Percentiles rank a stretch among this genome's conserved stretches.
Evolutionary conservation across 352 stramenopile species (phyloP).

Genomic region (Phytophthora pini): DNA sequence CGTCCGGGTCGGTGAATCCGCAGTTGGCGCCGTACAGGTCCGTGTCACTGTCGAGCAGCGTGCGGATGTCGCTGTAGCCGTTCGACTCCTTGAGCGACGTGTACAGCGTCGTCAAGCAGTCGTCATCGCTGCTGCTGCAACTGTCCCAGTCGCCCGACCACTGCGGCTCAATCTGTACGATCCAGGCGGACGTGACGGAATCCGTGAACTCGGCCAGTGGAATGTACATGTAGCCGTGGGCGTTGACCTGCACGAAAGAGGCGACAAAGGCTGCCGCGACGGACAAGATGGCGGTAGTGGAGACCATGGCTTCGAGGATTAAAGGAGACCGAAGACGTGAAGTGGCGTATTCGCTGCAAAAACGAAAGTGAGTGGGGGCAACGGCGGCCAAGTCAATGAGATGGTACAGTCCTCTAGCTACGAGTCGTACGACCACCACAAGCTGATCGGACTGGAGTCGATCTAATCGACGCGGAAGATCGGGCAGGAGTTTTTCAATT

Average conservation of each 20-base stretch:
- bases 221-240: conserved; percentile 42
- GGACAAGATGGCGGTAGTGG: conserved; percentile 23
- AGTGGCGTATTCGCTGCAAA: conserved; percentile 14
- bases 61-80: conserved; percentile 27
- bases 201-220: conserved; percentile 38
- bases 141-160: conserved; percentile 34
- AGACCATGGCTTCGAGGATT: conserved; percentile 24
- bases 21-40: conserved; percentile 33
- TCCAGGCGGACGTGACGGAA: conserved; percentile 35
- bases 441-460: conserved; percentile 2
- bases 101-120: conserved; percentile 3
- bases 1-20: conserved; percentile 36
- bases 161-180: conserved; percentile 42
- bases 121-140: conserved; percentile 21
- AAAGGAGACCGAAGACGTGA: conserved; percentile 1
- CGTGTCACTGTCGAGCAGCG: conserved; percentile 32
- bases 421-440: conserved; percentile 13
- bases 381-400: not conserved
- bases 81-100: conserved; percentile 26
- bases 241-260: conserved; percentile 13
- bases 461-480: conserved; percentile 22
- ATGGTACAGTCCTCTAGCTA: not conserved
- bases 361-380: conserved; percentile 17
- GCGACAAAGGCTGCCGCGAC: conserved; percentile 10
- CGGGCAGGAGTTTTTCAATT: conserved; percentile 17